Evolutionary conservation across 2,329 filamentous ascomycete genomes (phyloP).

Genomic region (Trichoderma koningiopsis): DNA sequence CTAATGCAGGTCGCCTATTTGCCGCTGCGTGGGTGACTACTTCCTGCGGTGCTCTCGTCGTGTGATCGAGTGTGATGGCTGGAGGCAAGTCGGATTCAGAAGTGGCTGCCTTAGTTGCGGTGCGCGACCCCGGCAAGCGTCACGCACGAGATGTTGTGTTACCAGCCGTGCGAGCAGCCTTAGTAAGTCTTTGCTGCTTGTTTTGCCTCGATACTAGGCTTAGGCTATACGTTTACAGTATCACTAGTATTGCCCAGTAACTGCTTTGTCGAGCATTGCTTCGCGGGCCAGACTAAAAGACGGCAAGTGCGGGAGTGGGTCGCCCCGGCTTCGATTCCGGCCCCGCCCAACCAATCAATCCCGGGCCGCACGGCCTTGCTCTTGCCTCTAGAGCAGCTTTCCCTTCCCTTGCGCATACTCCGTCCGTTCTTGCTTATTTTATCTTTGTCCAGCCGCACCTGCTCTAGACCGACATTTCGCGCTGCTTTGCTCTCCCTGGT

Average conservation of each 20-base stretch:
- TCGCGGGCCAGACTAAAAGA: neutral
- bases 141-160: neutral
- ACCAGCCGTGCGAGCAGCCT: neutral
- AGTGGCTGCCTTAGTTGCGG: neutral
- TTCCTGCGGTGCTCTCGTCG: neutral
- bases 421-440: neutral
- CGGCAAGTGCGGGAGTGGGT: slow-evolving; percentile 5
- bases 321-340: neutral
- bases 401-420: neutral
- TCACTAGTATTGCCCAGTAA: neutral
- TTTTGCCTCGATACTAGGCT: neutral
- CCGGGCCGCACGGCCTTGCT: neutral
- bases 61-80: neutral
- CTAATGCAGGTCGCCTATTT: slow-evolving; percentile 22
- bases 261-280: neutral
- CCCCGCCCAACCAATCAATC: neutral
- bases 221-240: no score
- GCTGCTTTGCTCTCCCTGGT: neutral
- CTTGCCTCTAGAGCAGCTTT: neutral
- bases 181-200: neutral
- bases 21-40: neutral
- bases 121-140: neutral
- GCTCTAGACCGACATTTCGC: neutral
- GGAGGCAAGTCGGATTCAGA: neutral
- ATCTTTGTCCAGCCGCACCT: neutral